A percentile compares a stretch with the other conserved stretches of the same genome.
These are phyloP conservation scores for Baorangia bicolor DNA, from an alignment of 768 basidiomycete genomes.

Conservation along the genomic window DNA sequence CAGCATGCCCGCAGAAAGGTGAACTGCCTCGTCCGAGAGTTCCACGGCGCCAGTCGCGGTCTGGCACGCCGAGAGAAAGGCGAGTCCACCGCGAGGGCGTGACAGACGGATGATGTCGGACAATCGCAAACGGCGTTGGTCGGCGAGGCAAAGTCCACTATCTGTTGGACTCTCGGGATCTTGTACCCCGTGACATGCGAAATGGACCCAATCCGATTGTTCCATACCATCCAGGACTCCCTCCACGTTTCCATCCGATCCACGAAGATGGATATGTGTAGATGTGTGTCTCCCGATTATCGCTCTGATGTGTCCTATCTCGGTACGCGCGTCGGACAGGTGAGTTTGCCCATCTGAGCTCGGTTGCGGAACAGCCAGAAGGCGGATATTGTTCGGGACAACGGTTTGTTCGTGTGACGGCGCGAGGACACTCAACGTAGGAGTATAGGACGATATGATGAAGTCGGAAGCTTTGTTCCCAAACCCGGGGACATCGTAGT, in stretches of 20 bases:
- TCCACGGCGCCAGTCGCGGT: conserved; percentile 36
- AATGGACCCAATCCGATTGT: conserved; percentile 19
- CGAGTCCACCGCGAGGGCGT: conserved; percentile 29
- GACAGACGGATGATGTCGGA: neutral
- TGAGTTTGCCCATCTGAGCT: conserved; percentile 1
- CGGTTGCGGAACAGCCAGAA: conserved; percentile 12
- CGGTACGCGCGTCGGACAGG: conserved; percentile 6
- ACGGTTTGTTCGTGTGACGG: neutral
- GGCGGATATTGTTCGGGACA: neutral
- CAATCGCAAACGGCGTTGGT: neutral
- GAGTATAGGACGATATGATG: conserved; percentile 23
- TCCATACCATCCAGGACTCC: neutral
- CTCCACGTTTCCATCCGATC: neutral
- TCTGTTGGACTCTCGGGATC: conserved; percentile 16
- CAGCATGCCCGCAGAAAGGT: conserved; percentile 41
- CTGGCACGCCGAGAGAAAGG: conserved; percentile 46
- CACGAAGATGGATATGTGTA: neutral
- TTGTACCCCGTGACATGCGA: conserved; percentile 33
- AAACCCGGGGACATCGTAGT: neutral
- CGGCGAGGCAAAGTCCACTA: conserved; percentile 18
- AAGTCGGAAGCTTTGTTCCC: neutral
- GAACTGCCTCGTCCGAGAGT: conserved; percentile 37
- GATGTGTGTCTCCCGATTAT: neutral
- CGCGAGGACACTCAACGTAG: conserved; percentile 21
- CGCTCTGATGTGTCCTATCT: conserved; percentile 25